Conservation (phyloP, 2,329 filamentous ascomycete species). For the Lachnellula hyalina region DNA sequence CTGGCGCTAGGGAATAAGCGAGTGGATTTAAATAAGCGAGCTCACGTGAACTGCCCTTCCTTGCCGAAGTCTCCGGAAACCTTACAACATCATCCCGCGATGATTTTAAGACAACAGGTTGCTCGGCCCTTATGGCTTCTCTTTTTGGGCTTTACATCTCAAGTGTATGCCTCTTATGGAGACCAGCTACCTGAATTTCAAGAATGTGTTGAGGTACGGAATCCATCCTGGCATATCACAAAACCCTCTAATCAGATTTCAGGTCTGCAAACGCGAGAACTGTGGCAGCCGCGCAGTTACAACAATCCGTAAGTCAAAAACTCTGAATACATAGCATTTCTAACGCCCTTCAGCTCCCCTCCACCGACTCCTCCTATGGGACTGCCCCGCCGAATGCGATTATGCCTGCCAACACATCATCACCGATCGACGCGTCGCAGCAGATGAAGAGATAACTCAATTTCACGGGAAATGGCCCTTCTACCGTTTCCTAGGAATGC, state of each 20-base stretch:
- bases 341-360: conserved; percentile 57
- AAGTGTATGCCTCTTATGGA: conserved; percentile 67
- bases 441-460: conserved; percentile 69
- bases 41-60: not conserved
- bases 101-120: conserved; percentile 19
- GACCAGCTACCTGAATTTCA: conserved; percentile 84
- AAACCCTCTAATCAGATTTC: conserved; percentile 2
- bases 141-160: conserved; percentile 31
- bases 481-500: conserved; percentile 80
- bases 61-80: not conserved
- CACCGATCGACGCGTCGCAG: conserved; percentile 63
- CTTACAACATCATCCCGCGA: conserved; percentile 7
- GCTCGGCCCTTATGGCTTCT: conserved; percentile 8
- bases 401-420: conserved; percentile 95
- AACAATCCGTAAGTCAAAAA: conserved; percentile 23
- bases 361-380: conserved; percentile 85
- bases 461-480: conserved; percentile 99
- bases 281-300: conserved; percentile 59
- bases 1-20: not conserved
- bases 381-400: conserved; percentile 90
- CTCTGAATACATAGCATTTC: conserved; percentile 7
- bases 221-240: conserved; percentile 6
- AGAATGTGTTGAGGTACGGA: conserved; percentile 71
- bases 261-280: conserved; percentile 79
- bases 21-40: not conserved